Base-by-base conservation (phyloP, 441 rosid genomes). In the California macrophylla region DNA sequence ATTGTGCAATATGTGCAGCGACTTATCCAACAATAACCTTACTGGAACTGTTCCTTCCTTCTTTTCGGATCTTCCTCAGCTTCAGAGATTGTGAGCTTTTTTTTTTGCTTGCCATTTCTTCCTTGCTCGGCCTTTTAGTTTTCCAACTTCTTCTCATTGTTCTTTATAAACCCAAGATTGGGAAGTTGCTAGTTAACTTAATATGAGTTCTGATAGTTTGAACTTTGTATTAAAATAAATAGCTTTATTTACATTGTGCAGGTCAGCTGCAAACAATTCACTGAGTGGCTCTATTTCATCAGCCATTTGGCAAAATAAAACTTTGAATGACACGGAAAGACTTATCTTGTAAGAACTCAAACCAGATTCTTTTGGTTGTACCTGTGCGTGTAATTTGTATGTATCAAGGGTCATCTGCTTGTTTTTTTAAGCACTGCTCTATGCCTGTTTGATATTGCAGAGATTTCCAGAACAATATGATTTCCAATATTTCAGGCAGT, bases 241-340 rank as follows among this genome's bases (percentile, higher is more conserved):
- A 68, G 61, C 58, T 79, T 76, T 9, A 61, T 73, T 73, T 71
- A 66, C 60, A 66, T 58, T 67, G 82, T 69, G 71, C 95, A 94
- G 98, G 86, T 82, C 80, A 23, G 74, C 91, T 66, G 96, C 96
- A 72, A 87, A 90, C 76, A 94, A 94, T 80, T 79, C 79, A 70
- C 76, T 94, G 76, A 80, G 20, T 75, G 97, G 98, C 68, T 85
- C 94, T 26, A 32, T 94, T 69, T 72, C 89, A 10, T 85, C 92
- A 29, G 70, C 70, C 67, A 74, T 94, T 76, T 94, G 97, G 97
- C 87, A 86, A 78, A 83, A 68, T 78, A 88, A 73, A 79, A 79
- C 74, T 47, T 74, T 82, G 71, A 87, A 83, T 50, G 84, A 80
- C 69, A 81, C 79, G 4, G 86, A 83, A 75, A 84, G 52, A 71